phyloP scores from a whole-genome alignment of 1,284 basidiomycete species.

The Rugosomyces carneus region DNA sequence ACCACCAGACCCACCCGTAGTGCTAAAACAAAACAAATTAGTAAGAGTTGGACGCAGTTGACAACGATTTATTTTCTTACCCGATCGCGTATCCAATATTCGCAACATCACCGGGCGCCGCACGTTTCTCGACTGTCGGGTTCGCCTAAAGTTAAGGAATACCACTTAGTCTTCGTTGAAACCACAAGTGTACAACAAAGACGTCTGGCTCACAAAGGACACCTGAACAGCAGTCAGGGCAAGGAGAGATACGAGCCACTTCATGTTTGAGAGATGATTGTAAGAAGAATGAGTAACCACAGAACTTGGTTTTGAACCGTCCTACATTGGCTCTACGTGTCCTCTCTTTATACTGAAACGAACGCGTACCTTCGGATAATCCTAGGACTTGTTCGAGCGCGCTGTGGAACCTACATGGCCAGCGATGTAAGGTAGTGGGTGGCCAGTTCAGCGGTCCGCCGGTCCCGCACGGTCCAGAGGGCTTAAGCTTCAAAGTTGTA shows the following conservation, averaged over 20 bases:
- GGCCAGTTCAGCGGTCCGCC: conserved; percentile 12
- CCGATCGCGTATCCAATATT: conserved; percentile 37
- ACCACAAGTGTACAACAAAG: too few species aligned
- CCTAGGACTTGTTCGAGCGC: conserved; percentile 3
- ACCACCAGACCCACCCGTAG: conserved; percentile 39
- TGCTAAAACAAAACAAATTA: conserved; percentile 21
- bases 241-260: conserved; percentile 26
- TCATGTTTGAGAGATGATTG: conserved; percentile 19
- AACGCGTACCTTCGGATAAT: conserved; percentile 6
- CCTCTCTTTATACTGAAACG: conserved; percentile 9
- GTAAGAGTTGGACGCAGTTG: not conserved
- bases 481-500: not conserved
- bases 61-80: conserved; percentile 23
- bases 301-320: not conserved
- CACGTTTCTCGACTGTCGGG: conserved; percentile 25
- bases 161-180: too few species aligned
- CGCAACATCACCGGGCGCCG: conserved; percentile 31
- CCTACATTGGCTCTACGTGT: not conserved
- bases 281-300: not conserved
- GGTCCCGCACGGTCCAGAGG: conserved; percentile 9
- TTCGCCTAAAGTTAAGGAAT: conserved; percentile 23
- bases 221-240: conserved; percentile 25
- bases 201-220: conserved; percentile 19
- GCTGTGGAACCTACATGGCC: not conserved
- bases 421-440: not conserved